Base-by-base conservation (phyloP, 805 yeast genomes). In the Komagataella mondaviorum region DNA sequence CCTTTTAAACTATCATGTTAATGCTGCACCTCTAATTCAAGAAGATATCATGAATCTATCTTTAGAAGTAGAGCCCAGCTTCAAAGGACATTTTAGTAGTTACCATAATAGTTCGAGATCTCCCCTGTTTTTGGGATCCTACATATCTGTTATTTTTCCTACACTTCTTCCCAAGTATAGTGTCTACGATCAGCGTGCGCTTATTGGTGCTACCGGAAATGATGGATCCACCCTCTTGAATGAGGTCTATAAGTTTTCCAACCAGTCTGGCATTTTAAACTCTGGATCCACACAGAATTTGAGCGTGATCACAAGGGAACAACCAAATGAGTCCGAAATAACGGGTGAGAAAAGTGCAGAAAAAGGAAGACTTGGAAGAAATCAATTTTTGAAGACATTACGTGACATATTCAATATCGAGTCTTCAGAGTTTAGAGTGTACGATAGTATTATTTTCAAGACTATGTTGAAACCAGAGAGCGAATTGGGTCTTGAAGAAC, bases 391-490 rank as follows among this genome's bases (percentile, higher is more conserved):
- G 59, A 75, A 74, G 54, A 72, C 73, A 44, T 73, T 84, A 10
- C 71, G 84, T 47, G 90, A 85, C 59, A 71, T 81, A 2, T 76
- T 85, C 59, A 81, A 82, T 55, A 72, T 79, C 50, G 84, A 80
- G 24, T 73, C 79, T 17, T 76, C 73, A 50, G 70, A 80, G 44
- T 78, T 81, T 55, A 80, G 74, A 55, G 71, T 81, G 44, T 73
- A 72, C 30, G 72, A 75, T 49, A 78, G 76, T 39, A 66, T 85
- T 14, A 73, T 83, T 2, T 78, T 85, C 64, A 85, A 84, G 63
- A 71, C 84, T 0, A 62, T 73, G 16, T 30, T 30, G 39, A 30
- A 30, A 30, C 39, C 39, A 30, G 39, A 10, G 10, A 30, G 39
- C 14, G 46, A 23, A 48, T 48, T 24, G 17, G 18, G 45, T 18